phyloP scores from a whole-genome alignment of 345 rosid genomes.

The Geranium rotundifolium region DNA sequence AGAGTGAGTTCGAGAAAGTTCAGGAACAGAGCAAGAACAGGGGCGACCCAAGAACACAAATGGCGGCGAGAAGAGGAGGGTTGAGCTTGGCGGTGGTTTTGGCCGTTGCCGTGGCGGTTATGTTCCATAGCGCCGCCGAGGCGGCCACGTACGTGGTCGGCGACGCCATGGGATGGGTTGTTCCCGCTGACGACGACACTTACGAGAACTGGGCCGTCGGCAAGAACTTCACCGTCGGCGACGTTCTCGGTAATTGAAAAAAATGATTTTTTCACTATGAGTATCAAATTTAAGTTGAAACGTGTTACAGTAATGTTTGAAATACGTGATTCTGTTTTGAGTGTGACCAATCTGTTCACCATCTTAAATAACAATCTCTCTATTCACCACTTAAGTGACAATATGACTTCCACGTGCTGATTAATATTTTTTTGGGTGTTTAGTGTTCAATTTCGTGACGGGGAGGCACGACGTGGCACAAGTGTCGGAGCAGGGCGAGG shows the following conservation, averaged over 20 bases:
- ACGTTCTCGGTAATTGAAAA: slow-evolving; percentile 20
- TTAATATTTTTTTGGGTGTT: not conserved
- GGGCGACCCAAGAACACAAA: not conserved
- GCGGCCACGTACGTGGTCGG: slow-evolving; percentile 25
- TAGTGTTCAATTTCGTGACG: slow-evolving; percentile 23
- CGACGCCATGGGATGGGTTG: slow-evolving; percentile 20
- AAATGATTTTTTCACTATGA: too few species aligned
- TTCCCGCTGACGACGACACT: slow-evolving; percentile 6
- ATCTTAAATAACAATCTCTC: too few species aligned
- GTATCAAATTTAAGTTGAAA: not conserved
- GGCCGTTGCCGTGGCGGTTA: slow-evolving; percentile 7
- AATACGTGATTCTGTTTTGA: too few species aligned
- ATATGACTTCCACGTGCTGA: too few species aligned
- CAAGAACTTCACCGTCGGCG: slow-evolving; percentile 18
- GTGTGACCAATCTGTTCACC: too few species aligned
- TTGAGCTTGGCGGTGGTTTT: not conserved
- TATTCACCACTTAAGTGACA: too few species aligned
- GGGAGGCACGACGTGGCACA: slow-evolving; percentile 19
- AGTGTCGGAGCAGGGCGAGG: slow-evolving; percentile 11
- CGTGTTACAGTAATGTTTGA: too few species aligned
- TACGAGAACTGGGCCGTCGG: slow-evolving; percentile 24
- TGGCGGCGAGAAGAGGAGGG: not conserved
- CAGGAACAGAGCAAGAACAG: not conserved
- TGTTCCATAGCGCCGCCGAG: slow-evolving; percentile 6
- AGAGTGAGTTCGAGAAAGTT: too few species aligned